phyloP scores from a whole-genome alignment of 2,329 filamentous ascomycete species.

The Metarhizium humberi region DNA sequence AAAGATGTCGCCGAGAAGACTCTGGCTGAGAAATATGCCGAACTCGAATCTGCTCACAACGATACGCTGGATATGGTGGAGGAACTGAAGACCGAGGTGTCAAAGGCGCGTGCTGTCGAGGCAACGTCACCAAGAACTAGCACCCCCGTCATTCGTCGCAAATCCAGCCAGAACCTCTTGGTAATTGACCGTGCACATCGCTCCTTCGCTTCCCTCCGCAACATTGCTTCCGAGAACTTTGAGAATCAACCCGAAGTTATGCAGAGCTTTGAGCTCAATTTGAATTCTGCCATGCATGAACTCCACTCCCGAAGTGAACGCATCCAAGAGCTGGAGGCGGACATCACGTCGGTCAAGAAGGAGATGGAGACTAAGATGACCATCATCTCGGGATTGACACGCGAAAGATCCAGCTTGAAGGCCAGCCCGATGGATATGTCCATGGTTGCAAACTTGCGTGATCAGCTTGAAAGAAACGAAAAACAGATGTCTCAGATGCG shows the following conservation, averaged over 20 bases:
- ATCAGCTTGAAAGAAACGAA: constrained; percentile 82
- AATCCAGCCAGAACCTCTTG: constrained; percentile 84
- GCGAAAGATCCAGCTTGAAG: constrained; percentile 85
- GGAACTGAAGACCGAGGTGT: constrained; percentile 78
- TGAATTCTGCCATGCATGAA: constrained; percentile 89
- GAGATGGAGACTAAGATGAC: constrained; percentile 97
- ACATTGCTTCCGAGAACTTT: constrained; percentile 80
- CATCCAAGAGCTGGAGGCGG: constrained; percentile 80
- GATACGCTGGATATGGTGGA: constrained; percentile 80
- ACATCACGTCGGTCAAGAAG: constrained; percentile 74
- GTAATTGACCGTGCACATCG: constrained; percentile 84
- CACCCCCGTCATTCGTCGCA: constrained; percentile 80
- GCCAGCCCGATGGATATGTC: constrained; percentile 81
- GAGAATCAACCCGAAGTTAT: constrained; percentile 72
- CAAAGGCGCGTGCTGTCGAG: constrained; percentile 59
- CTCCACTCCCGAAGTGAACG: constrained; percentile 78
- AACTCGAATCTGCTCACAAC: constrained; percentile 73
- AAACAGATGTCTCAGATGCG: constrained; percentile 67
- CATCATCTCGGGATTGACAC: constrained; percentile 87
- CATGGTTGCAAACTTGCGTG: constrained; percentile 75
- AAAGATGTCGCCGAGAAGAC: constrained; percentile 67
- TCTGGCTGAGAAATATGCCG: constrained; percentile 69
- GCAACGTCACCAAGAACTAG: constrained; percentile 52
- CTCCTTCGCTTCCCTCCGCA: constrained; percentile 81
- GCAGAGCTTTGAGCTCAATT: constrained; percentile 86